Evolutionary conservation across 192 early-diverging fungal species (phyloP).

Genomic region (Irineochytrium annulatum): DNA sequence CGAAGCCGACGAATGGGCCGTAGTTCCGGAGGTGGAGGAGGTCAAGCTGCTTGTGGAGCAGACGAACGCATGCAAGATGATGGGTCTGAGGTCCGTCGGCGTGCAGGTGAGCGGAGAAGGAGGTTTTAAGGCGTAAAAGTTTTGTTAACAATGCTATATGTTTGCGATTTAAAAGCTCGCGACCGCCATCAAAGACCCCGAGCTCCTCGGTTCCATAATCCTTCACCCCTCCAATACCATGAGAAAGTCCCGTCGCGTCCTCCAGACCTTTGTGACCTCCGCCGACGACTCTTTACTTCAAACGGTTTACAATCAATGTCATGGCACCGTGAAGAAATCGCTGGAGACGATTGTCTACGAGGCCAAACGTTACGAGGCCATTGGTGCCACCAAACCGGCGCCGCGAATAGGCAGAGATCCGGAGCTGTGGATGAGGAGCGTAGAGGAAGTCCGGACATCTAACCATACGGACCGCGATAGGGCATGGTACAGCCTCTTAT

Average conservation of each 20-base stretch:
- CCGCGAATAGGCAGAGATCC: not conserved
- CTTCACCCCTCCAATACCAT: conserved; percentile 7
- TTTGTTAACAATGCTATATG: no score
- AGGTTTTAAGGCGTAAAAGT: no score
- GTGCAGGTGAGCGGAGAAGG: no score
- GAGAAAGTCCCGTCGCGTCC: no score
- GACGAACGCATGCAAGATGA: conserved; percentile 7
- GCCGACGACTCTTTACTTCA: not conserved
- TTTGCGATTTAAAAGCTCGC: no score
- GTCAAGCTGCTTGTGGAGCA: no score
- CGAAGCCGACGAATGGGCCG: no score
- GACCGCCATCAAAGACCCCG: conserved; percentile 1
- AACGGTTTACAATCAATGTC: not conserved
- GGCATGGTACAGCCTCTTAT: not conserved
- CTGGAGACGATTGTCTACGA: not conserved
- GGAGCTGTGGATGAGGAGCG: not conserved
- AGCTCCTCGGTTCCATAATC: not conserved
- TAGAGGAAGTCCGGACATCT: not conserved
- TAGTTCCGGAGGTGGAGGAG: no score
- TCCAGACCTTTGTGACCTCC: no score
- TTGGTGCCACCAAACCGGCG: not conserved
- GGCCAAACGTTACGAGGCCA: conserved; percentile 1
- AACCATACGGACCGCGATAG: not conserved
- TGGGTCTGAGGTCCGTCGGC: conserved; percentile 1
- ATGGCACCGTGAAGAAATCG: not conserved